Percentiles rank a stretch among this genome's conserved stretches.
Evolutionary conservation across 352 stramenopile species (phyloP).

Genomic region (Globisporangium apiculatum): DNA sequence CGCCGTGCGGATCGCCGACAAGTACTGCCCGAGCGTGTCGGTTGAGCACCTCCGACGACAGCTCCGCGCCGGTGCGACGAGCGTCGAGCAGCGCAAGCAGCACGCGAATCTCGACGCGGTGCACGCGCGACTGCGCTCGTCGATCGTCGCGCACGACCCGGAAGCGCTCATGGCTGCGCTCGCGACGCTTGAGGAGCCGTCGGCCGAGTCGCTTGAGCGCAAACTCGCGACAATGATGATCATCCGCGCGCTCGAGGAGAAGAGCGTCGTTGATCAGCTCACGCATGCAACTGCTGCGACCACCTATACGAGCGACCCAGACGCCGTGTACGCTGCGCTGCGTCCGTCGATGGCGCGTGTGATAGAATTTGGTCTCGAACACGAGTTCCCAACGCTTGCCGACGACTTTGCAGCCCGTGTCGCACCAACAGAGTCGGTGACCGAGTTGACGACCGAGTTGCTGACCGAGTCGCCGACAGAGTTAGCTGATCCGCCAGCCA

Average conservation of each 20-base stretch:
- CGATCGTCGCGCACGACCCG: constrained; percentile 56
- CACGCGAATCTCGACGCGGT: constrained; percentile 33
- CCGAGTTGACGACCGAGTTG: neutral
- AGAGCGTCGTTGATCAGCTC: constrained; percentile 50
- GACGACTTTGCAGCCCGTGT: constrained; percentile 5
- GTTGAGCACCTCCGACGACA: constrained; percentile 37
- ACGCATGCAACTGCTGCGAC: constrained; percentile 19
- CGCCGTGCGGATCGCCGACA: constrained; percentile 48
- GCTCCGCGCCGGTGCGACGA: constrained; percentile 19
- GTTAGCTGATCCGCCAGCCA: neutral
- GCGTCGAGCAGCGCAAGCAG: constrained; percentile 24
- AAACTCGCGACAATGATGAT: constrained; percentile 82
- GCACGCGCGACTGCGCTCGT: constrained; percentile 46
- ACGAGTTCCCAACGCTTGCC: constrained; percentile 34
- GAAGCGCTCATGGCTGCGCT: constrained; percentile 65
- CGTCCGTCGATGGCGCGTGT: constrained; percentile 36
- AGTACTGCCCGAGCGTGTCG: constrained; percentile 48
- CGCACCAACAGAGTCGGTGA: neutral
- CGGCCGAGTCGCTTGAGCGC: constrained; percentile 53
- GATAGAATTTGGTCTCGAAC: constrained; percentile 50
- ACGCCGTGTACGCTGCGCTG: constrained; percentile 22
- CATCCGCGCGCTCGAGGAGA: constrained; percentile 69
- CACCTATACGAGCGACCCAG: constrained; percentile 3
- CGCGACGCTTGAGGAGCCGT: constrained; percentile 56
- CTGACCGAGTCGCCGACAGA: too few species aligned